These are phyloP conservation scores for Beta corolliflora DNA, from an alignment of 179 eudicot genomes.

Conservation along the genomic window DNA sequence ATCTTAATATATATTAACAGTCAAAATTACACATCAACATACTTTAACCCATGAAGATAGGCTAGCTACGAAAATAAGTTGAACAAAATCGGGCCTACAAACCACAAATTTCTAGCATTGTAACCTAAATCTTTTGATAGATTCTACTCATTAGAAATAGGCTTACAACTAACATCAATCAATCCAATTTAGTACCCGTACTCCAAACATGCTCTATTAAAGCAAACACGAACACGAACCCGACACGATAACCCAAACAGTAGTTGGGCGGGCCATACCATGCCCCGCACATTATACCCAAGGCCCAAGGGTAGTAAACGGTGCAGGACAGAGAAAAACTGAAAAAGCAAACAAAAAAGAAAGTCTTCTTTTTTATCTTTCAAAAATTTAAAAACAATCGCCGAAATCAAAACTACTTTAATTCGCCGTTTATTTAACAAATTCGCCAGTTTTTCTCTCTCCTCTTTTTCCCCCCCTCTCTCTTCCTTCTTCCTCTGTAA, in stretches of 20 bases:
- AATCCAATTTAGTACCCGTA: background rate
- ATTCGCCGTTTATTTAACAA: slow-evolving; percentile 27
- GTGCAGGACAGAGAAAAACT: no score
- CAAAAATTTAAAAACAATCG: background rate
- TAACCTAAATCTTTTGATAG: no score
- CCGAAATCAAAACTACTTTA: background rate
- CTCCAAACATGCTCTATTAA: slow-evolving; percentile 13
- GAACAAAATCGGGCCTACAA: no score
- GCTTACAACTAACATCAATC: no score
- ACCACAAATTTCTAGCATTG: no score
- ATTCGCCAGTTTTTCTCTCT: slow-evolving; percentile 32
- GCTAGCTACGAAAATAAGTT: no score
- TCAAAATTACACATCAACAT: no score
- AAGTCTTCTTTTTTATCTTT: background rate
- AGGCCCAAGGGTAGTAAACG: no score
- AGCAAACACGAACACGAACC: background rate
- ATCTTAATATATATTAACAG: no score
- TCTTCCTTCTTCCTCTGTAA: slow-evolving; percentile 12
- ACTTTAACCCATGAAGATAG: no score
- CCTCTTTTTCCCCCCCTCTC: slow-evolving; percentile 1
- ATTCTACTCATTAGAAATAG: no score
- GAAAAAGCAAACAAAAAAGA: background rate
- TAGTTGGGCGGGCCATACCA: background rate
- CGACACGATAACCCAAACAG: background rate
- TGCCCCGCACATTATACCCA: no score